Base-by-base conservation (phyloP, 257 asterid genomes). In the Solanum ossicruentum region DNA sequence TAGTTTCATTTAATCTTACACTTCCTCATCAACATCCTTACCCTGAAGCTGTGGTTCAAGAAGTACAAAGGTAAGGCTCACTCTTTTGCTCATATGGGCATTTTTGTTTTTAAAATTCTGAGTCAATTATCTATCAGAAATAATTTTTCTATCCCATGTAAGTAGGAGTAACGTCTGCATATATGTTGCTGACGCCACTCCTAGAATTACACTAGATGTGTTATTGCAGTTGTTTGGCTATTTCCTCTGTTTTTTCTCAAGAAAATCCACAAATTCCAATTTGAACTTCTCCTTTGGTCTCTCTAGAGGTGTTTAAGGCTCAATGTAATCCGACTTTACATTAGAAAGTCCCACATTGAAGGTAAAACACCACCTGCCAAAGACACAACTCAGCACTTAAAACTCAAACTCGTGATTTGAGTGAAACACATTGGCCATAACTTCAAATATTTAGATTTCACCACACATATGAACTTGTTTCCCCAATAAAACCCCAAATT, bases 1-100 rank as follows among this genome's bases (percentile, higher is more conserved):
- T 87, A 84, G 73, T 87, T 72, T 43, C 94, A 75, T 87, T 89
- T 85, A 94, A 96, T 85, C 95, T 96, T 86, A 87, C 95, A 45
- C 94, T 96, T 69, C 92, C 95, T 43, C 93, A 92, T 89, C 99
- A 96, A 80, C 98, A 96, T 89, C 97, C 99, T n/a, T 43, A 90
- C 91, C 99, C 99, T 87, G 99, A 96, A 78, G 92, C 87, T 84
- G 97, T 94, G 77, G 98, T 81, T 87, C 93, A 88, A 49, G 90
- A 96, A 78, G 90, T 96, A 6, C 98, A 91, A 26, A 93, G 98
- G 98, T 95, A n/a, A 16, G 26, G 16, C 45, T 51, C 2, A 15
- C 78, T 58, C n/a, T 43, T 66, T 66, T 66, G 47, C 47, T 66
- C 47, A 66, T 66, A 28, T 3, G 1, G 10, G 28, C 66, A 58